A percentile compares a stretch with the other conserved stretches of the same genome.
These are phyloP conservation scores for Lactuca sativa DNA, from an alignment of 129 eudicot species.

Conservation along the genomic window DNA sequence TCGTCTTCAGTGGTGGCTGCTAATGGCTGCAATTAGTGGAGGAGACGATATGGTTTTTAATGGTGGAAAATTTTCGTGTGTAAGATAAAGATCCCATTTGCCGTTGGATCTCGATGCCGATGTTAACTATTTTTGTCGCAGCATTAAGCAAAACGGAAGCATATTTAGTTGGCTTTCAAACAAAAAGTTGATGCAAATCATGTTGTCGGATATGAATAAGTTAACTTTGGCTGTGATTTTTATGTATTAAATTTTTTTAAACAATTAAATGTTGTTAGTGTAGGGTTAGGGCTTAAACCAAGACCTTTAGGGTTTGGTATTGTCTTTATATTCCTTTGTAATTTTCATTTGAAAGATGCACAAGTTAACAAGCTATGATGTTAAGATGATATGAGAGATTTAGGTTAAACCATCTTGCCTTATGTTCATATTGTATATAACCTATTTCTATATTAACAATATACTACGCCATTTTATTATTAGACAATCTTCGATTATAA, in stretches of 20 bases:
- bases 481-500: too few species aligned
- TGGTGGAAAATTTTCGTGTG: neutral
- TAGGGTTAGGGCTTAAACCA: too few species aligned
- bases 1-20: neutral
- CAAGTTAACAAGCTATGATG: too few species aligned
- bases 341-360: too few species aligned
- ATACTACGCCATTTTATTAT: too few species aligned
- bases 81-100: conserved; percentile 21
- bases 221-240: neutral
- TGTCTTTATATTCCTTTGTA: too few species aligned
- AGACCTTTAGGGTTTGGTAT: too few species aligned
- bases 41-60: neutral
- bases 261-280: too few species aligned
- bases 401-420: too few species aligned
- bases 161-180: neutral
- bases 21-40: conserved; percentile 3
- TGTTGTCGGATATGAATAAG: neutral
- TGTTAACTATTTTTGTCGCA: conserved; percentile 3
- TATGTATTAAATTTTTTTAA: neutral
- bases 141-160: neutral
- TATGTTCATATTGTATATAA: too few species aligned
- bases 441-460: too few species aligned
- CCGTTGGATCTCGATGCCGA: conserved; percentile 9
- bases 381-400: too few species aligned
- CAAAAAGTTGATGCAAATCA: neutral